A percentile compares a stretch with the other conserved stretches of the same genome.
phyloP scores from a whole-genome alignment of 345 rosid genomes.

The Brassica cretica region DNA sequence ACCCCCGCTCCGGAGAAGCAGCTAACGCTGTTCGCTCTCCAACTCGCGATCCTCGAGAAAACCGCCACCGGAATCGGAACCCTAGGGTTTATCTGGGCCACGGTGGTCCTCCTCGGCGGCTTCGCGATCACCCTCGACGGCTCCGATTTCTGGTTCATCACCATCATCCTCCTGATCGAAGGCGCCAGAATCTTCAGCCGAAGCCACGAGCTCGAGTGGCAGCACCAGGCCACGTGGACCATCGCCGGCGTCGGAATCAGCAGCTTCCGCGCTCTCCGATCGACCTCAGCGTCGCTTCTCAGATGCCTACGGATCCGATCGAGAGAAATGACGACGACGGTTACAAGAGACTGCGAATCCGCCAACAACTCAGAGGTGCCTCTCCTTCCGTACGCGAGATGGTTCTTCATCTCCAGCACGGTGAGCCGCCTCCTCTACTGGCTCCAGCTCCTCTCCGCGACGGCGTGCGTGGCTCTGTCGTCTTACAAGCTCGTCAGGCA shows the following conservation, averaged over 20 bases:
- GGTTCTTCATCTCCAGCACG: constrained; percentile 67
- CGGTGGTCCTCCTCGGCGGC: constrained; percentile 93
- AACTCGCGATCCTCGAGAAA: constrained; percentile 81
- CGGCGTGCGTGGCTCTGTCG: constrained; percentile 66
- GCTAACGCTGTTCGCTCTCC: constrained; percentile 78
- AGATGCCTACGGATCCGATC: constrained; percentile 26
- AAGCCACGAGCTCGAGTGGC: constrained; percentile 96
- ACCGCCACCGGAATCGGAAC: constrained; percentile 82
- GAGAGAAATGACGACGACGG: constrained; percentile 32
- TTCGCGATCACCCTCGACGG: constrained; percentile 79
- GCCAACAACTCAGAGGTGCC: constrained; percentile 59
- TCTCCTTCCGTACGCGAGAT: constrained; percentile 64
- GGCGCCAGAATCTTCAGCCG: constrained; percentile 85
- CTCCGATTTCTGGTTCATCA: constrained; percentile 86
- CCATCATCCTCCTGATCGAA: constrained; percentile 74
- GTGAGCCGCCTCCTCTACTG: constrained; percentile 74
- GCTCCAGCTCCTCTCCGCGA: constrained; percentile 87
- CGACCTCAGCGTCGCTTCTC: constrained; percentile 46
- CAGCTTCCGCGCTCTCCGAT: constrained; percentile 66
- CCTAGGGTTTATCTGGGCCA: constrained; percentile 92
- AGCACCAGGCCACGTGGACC: constrained; percentile 88
- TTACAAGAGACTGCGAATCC: constrained; percentile 26
- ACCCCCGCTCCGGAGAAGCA: constrained; percentile 69
- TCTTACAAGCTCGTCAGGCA: constrained; percentile 66
- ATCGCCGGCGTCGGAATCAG: constrained; percentile 63